Evolutionary conservation across 1,284 basidiomycete species (phyloP).

Genomic region (Ganoderma boninense): DNA sequence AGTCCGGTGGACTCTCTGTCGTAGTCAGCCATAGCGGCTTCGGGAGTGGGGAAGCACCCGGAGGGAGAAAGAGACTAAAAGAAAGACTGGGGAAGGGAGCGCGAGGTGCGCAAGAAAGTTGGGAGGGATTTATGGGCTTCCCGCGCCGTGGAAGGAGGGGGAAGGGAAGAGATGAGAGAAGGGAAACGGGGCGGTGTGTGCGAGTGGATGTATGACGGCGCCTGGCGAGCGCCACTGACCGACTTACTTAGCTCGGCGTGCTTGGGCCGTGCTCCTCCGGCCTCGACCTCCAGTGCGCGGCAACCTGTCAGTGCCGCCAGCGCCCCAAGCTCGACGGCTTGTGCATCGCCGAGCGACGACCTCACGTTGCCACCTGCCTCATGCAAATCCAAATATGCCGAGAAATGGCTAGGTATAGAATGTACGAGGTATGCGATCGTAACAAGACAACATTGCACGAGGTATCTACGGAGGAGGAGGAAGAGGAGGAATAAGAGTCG

Average conservation of each 20-base stretch:
- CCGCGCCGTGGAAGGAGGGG: slow-evolving; percentile 2
- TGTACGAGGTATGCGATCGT: slow-evolving; percentile 13
- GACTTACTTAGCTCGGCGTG: slow-evolving; percentile 8
- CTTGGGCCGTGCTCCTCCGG: background rate
- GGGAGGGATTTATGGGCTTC: slow-evolving; percentile 3
- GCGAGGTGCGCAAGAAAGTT: background rate
- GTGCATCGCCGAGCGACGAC: background rate
- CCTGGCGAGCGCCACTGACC: background rate
- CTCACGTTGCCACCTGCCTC: background rate
- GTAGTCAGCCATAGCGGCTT: slow-evolving; percentile 43
- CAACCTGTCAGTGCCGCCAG: slow-evolving; percentile 4
- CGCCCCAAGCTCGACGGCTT: background rate
- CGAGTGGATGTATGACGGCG: background rate
- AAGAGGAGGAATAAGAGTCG: slow-evolving; percentile 27
- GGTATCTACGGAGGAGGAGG: slow-evolving; percentile 19
- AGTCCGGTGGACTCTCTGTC: slow-evolving; percentile 73
- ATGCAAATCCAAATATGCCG: background rate
- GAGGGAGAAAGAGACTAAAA: slow-evolving; percentile 17
- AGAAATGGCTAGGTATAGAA: slow-evolving; percentile 13
- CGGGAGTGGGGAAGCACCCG: background rate
- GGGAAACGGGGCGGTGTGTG: slow-evolving; percentile 4
- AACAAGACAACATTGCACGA: slow-evolving; percentile 25
- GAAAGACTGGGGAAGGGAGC: slow-evolving; percentile 26
- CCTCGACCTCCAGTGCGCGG: background rate
- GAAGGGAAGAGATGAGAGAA: slow-evolving; percentile 3